Base-by-base conservation (phyloP, 1,284 basidiomycete species). In the Taiwanofungus camphoratus region DNA sequence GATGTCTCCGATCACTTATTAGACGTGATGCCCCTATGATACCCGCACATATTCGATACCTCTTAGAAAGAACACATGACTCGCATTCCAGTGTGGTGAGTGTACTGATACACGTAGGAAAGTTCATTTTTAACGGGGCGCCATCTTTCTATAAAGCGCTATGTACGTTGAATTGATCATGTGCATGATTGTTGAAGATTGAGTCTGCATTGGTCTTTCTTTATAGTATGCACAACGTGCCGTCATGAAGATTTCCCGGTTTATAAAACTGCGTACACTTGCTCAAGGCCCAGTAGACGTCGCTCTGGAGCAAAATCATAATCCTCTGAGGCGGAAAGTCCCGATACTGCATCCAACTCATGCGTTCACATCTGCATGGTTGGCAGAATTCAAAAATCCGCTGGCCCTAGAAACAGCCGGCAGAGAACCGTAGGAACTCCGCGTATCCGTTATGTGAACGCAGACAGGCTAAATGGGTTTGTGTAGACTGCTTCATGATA, bases 231-330 rank as follows among this genome's bases (percentile, higher is more conserved):
- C 82, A 1, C 82, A 84, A 59, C 67, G 80, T 46, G 79, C 77
- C 2, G 60, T 82, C 21, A 79, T 83, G 74, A 87, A 86, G 58
- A 69, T 69, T 34, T 61, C 75, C 8, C 70, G 79, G 24, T 76
- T 76, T 57, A 73, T 93, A 62, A 94, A 94, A 63, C 60, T 95
- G n/a, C 77, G 90, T 18, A 87, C 91, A 1, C 78, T 85, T 41
- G 72, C 72, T 48, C 59, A 64, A 4, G 68, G 65, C 13, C 73
- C 81, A n/a, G 66, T 70, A 15, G 81, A 88, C 49, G 59, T 84
- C 16, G 71, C 71, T 3, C 55, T 81, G 16, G 72, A 70, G 42
- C 66, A 64, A 21, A 74, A 71, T 48, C 69, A 68, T 41, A 74
- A 87, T 73, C 70, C 83, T 54, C 63, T 84, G 63, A 64, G 81